phyloP scores from a whole-genome alignment of 371 early-diverging fungal species.

The Mucor saturninus region DNA sequence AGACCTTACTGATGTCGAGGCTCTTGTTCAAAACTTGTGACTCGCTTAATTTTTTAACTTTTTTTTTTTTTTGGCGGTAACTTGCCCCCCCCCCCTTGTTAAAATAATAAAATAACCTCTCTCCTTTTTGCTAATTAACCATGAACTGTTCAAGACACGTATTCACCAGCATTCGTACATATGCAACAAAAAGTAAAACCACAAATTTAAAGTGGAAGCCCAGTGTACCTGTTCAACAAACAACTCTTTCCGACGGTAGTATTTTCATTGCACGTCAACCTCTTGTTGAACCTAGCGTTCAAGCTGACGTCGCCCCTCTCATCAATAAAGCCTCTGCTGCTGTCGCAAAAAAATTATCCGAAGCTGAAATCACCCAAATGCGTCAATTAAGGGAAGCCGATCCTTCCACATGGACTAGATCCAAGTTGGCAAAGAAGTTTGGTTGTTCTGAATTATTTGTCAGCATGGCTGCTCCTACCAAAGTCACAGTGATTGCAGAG shows the following conservation, averaged over 20 bases:
- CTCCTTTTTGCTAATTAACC: no score
- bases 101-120: background rate
- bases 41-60: background rate
- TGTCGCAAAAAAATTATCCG: constrained; percentile 27
- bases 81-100: constrained; percentile 1
- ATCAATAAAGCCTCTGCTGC: constrained; percentile 23
- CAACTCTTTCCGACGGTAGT: constrained; percentile 39
- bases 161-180: constrained; percentile 36
- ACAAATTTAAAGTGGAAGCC: constrained; percentile 45
- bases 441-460: constrained; percentile 53
- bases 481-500: background rate
- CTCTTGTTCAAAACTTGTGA: constrained; percentile 14
- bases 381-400: constrained; percentile 48
- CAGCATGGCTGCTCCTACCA: constrained; percentile 38
- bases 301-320: constrained; percentile 37
- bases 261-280: constrained; percentile 45
- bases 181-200: constrained; percentile 54
- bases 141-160: constrained; percentile 21
- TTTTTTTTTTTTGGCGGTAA: no score
- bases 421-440: constrained; percentile 52
- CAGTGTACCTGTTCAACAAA: constrained; percentile 43
- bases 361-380: constrained; percentile 44
- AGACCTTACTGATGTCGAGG: constrained; percentile 37
- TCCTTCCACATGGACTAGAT: constrained; percentile 53
- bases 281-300: constrained; percentile 32